Conservation (phyloP, 1,284 basidiomycete species). For the Ganoderma multipileum region DNA sequence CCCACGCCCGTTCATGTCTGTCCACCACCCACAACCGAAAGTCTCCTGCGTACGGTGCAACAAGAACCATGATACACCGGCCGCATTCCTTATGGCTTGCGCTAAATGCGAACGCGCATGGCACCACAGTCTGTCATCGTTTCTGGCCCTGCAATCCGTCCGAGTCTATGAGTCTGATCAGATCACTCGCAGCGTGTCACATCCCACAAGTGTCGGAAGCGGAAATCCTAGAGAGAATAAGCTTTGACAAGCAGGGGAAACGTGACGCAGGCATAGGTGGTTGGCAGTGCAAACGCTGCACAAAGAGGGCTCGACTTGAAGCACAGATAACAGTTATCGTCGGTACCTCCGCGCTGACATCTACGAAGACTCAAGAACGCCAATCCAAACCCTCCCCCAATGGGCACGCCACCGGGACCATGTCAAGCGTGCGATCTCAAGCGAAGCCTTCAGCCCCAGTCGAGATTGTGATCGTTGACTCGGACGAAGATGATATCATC, state of each 20-base stretch:
- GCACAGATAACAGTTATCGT: neutral
- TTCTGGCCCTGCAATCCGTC: neutral
- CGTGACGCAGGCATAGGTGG: conserved; percentile 17
- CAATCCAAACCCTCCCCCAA: neutral
- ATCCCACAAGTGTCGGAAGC: conserved; percentile 29
- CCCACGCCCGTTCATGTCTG: neutral
- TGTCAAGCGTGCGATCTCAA: neutral
- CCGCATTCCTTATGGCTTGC: conserved; percentile 31
- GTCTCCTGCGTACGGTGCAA: conserved; percentile 27
- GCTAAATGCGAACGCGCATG: conserved; percentile 31
- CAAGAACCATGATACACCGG: conserved; percentile 21
- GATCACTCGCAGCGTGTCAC: conserved; percentile 28
- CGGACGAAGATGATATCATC: conserved; percentile 13
- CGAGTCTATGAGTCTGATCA: neutral
- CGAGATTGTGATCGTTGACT: neutral
- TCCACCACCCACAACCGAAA: neutral
- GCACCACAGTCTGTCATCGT: conserved; percentile 31
- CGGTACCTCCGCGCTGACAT: no score
- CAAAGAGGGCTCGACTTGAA: conserved; percentile 20
- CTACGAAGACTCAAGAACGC: neutral
- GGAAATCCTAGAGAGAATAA: conserved; percentile 23
- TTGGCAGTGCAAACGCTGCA: conserved; percentile 26
- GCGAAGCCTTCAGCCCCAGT: neutral
- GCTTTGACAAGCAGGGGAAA: conserved; percentile 22
- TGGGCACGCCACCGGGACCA: neutral